These are phyloP conservation scores for Hansfordia pulvinata DNA, from an alignment of 2,329 filamentous ascomycete species.

Conservation along the genomic window DNA sequence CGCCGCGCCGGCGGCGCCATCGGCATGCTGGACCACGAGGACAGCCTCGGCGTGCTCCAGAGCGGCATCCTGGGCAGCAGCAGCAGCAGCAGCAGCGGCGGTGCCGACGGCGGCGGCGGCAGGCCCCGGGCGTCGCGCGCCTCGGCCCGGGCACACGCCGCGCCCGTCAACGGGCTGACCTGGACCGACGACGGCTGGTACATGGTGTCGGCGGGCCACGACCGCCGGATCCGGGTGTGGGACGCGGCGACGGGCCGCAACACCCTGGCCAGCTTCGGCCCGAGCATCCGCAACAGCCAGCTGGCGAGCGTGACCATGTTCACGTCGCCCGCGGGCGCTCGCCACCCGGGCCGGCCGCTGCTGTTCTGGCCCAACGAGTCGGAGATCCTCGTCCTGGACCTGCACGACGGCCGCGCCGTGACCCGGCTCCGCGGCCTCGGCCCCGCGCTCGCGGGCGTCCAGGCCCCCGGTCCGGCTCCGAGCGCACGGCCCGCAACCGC, in stretches of 20 bases:
- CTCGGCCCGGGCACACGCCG: constrained; percentile 57
- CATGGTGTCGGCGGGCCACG: constrained; percentile 70
- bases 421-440: constrained; percentile 57
- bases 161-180: constrained; percentile 69
- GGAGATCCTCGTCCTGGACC: constrained; percentile 67
- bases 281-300: constrained; percentile 61
- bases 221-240: constrained; percentile 79
- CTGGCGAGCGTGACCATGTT: constrained; percentile 49
- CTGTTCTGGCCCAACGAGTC: constrained; percentile 72
- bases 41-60: constrained; percentile 54
- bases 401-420: constrained; percentile 63
- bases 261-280: constrained; percentile 78
- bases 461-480: constrained; percentile 26
- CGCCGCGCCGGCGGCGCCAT: constrained; percentile 64
- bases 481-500: constrained; percentile 48
- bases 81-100: constrained; percentile 17
- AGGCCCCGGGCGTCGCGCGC: constrained; percentile 23
- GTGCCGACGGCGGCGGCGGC: too few relatives aligned
- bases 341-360: constrained; percentile 43
- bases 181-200: constrained; percentile 74
- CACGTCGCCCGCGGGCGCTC: constrained; percentile 45
- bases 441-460: constrained; percentile 31
- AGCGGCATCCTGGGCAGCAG: constrained; percentile 19
- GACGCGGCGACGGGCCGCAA: constrained; percentile 69
- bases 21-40: constrained; percentile 71